These are phyloP conservation scores for Coix lacrymajobi DNA, from an alignment of 176 grass and related monocot genomes.

Conservation along the genomic window DNA sequence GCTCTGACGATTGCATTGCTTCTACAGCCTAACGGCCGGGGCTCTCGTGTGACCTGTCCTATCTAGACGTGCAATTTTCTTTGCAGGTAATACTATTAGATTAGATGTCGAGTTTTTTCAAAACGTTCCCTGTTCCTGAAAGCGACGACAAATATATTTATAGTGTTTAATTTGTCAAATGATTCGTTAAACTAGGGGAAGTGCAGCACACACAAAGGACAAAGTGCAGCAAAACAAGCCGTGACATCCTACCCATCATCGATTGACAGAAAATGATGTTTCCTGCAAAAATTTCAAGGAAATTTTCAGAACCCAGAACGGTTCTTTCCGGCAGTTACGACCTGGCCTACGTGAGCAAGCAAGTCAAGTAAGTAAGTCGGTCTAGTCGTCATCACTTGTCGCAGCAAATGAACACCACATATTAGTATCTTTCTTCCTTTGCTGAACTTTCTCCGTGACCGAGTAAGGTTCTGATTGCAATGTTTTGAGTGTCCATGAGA, in stretches of 20 bases:
- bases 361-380: neutral
- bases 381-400: neutral
- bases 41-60: neutral
- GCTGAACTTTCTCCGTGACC: neutral
- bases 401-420: neutral
- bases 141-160: neutral
- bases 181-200: neutral
- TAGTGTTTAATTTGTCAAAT: neutral
- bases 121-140: neutral
- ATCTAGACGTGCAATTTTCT: neutral
- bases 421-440: neutral
- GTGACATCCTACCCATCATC: neutral
- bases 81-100: neutral
- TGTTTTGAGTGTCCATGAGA: neutral
- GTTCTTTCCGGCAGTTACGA: slow-evolving; percentile 2
- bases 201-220: neutral
- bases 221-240: neutral
- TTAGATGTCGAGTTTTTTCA: neutral
- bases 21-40: neutral
- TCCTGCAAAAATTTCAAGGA: neutral
- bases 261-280: slow-evolving; percentile 9
- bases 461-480: neutral
- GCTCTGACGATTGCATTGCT: neutral
- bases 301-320: neutral
- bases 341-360: neutral